A percentile compares a stretch with the other conserved stretches of the same genome.
Evolutionary conservation across 2,329 filamentous ascomycete genomes (phyloP).

Genomic region (Fusarium sp.): DNA sequence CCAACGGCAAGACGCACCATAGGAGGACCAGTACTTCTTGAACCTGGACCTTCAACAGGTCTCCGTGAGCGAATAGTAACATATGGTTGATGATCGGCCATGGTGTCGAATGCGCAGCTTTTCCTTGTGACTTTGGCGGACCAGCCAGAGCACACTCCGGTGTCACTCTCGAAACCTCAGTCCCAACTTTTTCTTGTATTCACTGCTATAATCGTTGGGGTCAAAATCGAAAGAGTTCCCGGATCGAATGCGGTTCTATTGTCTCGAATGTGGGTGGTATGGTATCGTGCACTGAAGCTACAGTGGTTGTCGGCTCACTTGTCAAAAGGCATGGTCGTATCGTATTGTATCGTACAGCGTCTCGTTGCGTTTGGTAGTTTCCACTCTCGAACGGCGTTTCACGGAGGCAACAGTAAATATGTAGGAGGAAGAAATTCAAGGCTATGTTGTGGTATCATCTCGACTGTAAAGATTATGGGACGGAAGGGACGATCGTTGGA

Average conservation of each 20-base stretch:
- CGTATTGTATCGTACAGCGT: slow-evolving; percentile 10
- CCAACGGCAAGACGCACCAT: slow-evolving; percentile 54
- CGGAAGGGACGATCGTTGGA: slow-evolving; percentile 23
- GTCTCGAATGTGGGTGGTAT: not conserved
- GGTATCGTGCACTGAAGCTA: slow-evolving; percentile 5
- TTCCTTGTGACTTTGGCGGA: not conserved
- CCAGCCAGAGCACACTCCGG: slow-evolving; percentile 10
- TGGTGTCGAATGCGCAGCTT: slow-evolving; percentile 35
- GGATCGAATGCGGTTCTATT: not conserved
- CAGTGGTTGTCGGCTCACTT: slow-evolving; percentile 7
- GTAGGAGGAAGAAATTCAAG: slow-evolving; percentile 10
- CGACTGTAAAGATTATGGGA: slow-evolving; percentile 16
- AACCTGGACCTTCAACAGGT: slow-evolving; percentile 58
- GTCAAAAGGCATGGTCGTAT: slow-evolving; percentile 27
- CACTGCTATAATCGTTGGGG: slow-evolving; percentile 1
- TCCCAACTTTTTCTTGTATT: slow-evolving; percentile 11
- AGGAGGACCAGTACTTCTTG: slow-evolving; percentile 58
- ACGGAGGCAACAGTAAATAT: slow-evolving; percentile 18
- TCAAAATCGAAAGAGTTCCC: not conserved
- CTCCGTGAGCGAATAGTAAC: slow-evolving; percentile 64
- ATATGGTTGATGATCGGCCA: slow-evolving; percentile 61
- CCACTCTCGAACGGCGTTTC: slow-evolving; percentile 10
- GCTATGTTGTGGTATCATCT: slow-evolving; percentile 35
- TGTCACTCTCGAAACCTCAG: slow-evolving; percentile 2
- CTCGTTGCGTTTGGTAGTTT: not conserved